Evolutionary conservation across 2,329 filamentous ascomycete genomes (phyloP), one percentile per base, ranked within the genome.

Genomic region (Polychaeton citri): DNA sequence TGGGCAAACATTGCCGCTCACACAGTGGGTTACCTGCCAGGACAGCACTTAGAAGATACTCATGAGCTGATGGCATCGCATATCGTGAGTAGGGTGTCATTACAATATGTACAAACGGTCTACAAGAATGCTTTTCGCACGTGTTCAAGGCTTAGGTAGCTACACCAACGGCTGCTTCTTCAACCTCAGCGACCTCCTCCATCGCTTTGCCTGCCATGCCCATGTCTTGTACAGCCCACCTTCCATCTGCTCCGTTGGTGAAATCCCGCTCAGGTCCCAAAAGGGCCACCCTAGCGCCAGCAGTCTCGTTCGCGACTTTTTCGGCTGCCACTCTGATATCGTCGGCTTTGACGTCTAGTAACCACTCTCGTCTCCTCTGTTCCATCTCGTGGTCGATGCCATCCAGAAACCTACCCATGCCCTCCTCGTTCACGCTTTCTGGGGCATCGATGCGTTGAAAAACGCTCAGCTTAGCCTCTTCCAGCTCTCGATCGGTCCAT

Each of bases 401-500:
- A 19, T 77, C 81, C 52, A 94, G 65, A 61, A 98, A 98, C 36
- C 78, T 71, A 30, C 74, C 71, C 76, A 93, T 82, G 21, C 88
- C 90, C 57, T 96, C 88, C 34, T 81, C 71, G 55, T 81, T 90
- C 16, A 96, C 85, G 26, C 82, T 80, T 48, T 79, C 72, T 1
- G 90, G 90, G 8, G 88, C 88, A 59, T 98, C 90, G 7, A 95
- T 74, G 21, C 74, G 69, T 60, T 98, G 87, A 68, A 98, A 98
- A 9, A 94, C 80, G 19, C 82, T 85, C 26, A 98, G 74, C 63
- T 98, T 98, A 43, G 90, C 90, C 58, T 98, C 90, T 53, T 96
- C 88, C 2, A 98, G 68, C 54, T 98, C 87, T 24, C 79, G 76
- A 17, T 81, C 76, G 1, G 76, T 77, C 86, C 86, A 96, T 38